These are phyloP conservation scores for Fonsecaea pugnacius DNA, from an alignment of 2,329 filamentous ascomycete species.

Conservation along the genomic window DNA sequence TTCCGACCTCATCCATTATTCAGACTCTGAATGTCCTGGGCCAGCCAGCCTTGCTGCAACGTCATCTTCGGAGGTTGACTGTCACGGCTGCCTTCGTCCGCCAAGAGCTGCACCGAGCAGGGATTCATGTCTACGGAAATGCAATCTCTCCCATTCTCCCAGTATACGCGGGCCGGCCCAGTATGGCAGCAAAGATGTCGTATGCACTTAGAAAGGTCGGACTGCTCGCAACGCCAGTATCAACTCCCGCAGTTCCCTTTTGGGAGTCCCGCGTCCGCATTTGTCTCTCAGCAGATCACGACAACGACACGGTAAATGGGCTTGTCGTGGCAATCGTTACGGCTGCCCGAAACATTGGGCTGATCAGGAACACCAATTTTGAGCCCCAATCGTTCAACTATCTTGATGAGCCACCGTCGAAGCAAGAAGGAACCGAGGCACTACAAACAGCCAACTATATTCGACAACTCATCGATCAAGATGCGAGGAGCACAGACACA, in stretches of 20 bases:
- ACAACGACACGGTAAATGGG: constrained; percentile 11
- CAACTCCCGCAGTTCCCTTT: constrained; percentile 19
- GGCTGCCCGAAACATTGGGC: constrained; percentile 14
- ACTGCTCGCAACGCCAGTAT: constrained; percentile 18
- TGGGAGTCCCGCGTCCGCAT: constrained; percentile 25
- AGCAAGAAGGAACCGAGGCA: constrained; percentile 13
- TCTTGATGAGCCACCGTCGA: neutral
- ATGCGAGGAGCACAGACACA: neutral
- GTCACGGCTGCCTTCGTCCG: constrained; percentile 7
- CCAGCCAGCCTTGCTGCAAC: constrained; percentile 13
- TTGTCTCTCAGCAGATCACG: constrained; percentile 22
- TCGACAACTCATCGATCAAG: constrained; percentile 10
- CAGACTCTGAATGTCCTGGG: constrained; percentile 21
- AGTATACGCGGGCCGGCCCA: constrained; percentile 18
- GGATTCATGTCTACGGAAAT: constrained; percentile 19
- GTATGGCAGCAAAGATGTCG: constrained; percentile 23
- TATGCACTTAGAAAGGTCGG: constrained; percentile 18
- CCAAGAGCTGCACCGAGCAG: constrained; percentile 10
- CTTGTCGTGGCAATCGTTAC: constrained; percentile 12
- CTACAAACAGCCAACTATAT: neutral
- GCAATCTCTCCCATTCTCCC: constrained; percentile 18
- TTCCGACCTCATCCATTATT: constrained; percentile 13
- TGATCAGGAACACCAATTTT: constrained; percentile 1
- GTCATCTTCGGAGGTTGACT: constrained; percentile 7
- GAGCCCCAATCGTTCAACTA: neutral